Conservation (phyloP, 176 grass and related monocot species). For the Lolium multiflorum region DNA sequence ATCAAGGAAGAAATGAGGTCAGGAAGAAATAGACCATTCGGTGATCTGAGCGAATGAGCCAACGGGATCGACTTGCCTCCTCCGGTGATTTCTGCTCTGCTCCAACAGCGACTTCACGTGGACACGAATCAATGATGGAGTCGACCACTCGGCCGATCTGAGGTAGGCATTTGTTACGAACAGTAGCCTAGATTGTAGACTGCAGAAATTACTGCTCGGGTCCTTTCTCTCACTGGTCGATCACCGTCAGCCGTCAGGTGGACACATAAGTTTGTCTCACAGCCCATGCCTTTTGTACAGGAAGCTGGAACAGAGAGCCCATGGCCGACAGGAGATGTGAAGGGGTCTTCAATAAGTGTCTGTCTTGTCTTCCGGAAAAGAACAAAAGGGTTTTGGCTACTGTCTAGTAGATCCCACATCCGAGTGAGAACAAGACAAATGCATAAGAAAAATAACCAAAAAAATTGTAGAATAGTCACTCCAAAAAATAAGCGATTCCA, state of each 20-base stretch:
- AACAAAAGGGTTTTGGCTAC: neutral
- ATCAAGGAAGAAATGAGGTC: neutral
- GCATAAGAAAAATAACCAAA: too few species aligned
- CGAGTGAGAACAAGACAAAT: neutral
- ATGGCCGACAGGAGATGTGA: neutral
- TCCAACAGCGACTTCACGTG: neutral
- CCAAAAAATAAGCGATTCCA: too few species aligned
- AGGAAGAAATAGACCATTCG: neutral
- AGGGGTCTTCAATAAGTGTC: slow-evolving; percentile 35
- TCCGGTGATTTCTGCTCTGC: neutral
- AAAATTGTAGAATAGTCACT: neutral
- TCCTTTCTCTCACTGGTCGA: slow-evolving; percentile 14
- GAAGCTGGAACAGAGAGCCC: neutral
- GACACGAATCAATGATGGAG: neutral
- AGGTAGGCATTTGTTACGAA: neutral
- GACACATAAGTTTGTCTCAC: neutral
- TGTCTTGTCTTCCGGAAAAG: neutral
- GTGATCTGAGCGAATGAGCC: neutral
- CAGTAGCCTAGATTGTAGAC: neutral
- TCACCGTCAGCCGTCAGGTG: neutral
- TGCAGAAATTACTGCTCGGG: neutral
- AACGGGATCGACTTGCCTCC: neutral
- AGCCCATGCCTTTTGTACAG: neutral
- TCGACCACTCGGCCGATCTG: neutral
- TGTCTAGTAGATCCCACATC: neutral